phyloP scores from a whole-genome alignment of 345 rosid genomes.

The Corchorus capsularis region DNA sequence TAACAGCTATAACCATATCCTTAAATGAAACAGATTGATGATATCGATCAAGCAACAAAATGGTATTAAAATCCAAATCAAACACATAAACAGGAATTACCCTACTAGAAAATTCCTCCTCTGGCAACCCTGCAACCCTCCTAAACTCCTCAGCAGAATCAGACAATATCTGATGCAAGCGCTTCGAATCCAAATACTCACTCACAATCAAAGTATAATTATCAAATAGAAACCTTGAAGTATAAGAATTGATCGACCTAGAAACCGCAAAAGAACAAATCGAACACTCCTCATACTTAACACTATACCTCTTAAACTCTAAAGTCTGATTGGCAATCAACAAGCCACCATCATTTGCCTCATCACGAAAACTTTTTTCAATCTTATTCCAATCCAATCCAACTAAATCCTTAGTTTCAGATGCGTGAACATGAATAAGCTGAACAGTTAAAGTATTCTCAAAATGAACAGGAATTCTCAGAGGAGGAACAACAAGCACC shows the following conservation, averaged over 20 bases:
- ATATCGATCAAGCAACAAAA: constrained; percentile 80
- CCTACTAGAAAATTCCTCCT: constrained; percentile 67
- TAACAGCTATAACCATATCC: constrained; percentile 95
- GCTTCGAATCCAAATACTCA: constrained; percentile 95
- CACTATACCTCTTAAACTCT: constrained; percentile 57
- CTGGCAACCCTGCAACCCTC: constrained; percentile 68
- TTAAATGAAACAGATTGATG: constrained; percentile 89
- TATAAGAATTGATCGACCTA: constrained; percentile 76
- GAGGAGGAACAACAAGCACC: constrained; percentile 86
- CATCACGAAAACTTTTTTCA: constrained; percentile 69
- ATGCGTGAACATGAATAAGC: constrained; percentile 69
- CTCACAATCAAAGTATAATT: constrained; percentile 93
- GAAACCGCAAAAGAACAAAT: constrained; percentile 85
- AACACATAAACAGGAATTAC: constrained; percentile 94
- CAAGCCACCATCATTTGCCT: constrained; percentile 64
- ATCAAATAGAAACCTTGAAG: constrained; percentile 96
- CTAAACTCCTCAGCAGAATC: constrained; percentile 82
- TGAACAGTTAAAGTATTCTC: constrained; percentile 79
- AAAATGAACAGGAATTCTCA: constrained; percentile 85
- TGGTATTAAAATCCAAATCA: constrained; percentile 70
- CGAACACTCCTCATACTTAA: constrained; percentile 67
- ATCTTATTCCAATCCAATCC: constrained; percentile 80
- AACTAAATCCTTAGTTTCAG: constrained; percentile 49
- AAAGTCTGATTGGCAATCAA: constrained; percentile 79
- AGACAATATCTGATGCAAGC: constrained; percentile 78